These are phyloP conservation scores for Pseudevernia furfuracea DNA, from an alignment of 495 filamentous ascomycete species.

Conservation along the genomic window DNA sequence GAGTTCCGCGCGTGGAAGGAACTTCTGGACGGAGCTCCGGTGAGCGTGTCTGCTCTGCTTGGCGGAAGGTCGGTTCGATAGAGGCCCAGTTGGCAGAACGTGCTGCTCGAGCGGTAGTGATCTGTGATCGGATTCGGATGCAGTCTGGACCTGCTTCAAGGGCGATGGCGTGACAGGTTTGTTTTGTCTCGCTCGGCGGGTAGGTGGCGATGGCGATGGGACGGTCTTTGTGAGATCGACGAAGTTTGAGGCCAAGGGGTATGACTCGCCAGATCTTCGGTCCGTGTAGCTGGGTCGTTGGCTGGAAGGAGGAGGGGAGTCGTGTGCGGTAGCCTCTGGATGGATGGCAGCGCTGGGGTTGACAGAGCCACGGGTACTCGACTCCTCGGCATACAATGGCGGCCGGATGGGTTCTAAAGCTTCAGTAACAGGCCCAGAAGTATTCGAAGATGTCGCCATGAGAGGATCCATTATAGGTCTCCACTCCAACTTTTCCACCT, in stretches of 20 bases:
- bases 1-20: too few species aligned
- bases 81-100: too few species aligned
- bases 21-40: too few species aligned
- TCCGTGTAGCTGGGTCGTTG: background rate
- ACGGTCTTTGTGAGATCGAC: background rate
- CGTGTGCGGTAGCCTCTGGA: background rate
- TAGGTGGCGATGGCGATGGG: background rate
- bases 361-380: background rate
- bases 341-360: background rate
- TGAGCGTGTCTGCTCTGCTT: background rate
- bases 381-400: background rate
- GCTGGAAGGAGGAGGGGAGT: background rate
- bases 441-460: background rate
- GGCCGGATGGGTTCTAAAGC: background rate
- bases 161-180: background rate
- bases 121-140: background rate
- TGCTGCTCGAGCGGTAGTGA: too few species aligned
- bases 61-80: background rate
- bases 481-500: background rate
- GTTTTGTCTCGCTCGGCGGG: background rate
- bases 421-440: background rate
- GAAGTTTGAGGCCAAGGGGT: background rate
- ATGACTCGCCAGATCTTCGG: background rate
- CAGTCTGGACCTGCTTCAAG: background rate
- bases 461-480: background rate